Percentiles rank a stretch among this genome's conserved stretches.
Evolutionary conservation across 108 stramenopile species (phyloP).

Genomic region (Nitzschia inconspicua): DNA sequence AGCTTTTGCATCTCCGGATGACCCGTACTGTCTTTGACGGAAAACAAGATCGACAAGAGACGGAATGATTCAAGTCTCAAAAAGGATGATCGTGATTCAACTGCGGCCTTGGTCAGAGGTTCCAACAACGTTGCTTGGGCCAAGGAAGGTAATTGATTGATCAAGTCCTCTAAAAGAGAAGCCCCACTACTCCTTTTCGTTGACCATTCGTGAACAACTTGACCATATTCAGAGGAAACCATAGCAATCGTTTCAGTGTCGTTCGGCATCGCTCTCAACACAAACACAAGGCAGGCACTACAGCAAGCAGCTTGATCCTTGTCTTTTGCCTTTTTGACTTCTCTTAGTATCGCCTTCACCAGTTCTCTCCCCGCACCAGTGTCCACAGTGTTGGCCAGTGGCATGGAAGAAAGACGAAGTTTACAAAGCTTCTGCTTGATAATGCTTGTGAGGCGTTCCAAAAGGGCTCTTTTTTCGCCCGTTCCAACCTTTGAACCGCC

Average conservation of each 20-base stretch:
- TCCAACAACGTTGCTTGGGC: slow-evolving; percentile 33
- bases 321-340: slow-evolving; percentile 36
- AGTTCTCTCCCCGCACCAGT: slow-evolving; percentile 14
- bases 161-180: slow-evolving; percentile 66
- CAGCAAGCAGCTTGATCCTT: slow-evolving; percentile 59
- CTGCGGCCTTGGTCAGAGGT: slow-evolving; percentile 41
- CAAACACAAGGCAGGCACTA: slow-evolving; percentile 45
- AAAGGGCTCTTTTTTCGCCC: slow-evolving; percentile 53
- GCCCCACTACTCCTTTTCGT: slow-evolving; percentile 55
- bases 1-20: slow-evolving; percentile 7
- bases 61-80: slow-evolving; percentile 66
- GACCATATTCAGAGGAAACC: slow-evolving; percentile 28
- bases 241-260: slow-evolving; percentile 25
- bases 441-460: slow-evolving; percentile 53
- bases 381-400: slow-evolving; percentile 8
- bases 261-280: slow-evolving; percentile 42
- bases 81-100: slow-evolving; percentile 51
- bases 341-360: slow-evolving; percentile 26
- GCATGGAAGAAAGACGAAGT: slow-evolving; percentile 31
- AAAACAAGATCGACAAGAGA: slow-evolving; percentile 37
- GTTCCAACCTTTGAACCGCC: slow-evolving; percentile 31
- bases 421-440: slow-evolving; percentile 69
- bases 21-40: slow-evolving; percentile 10
- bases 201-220: slow-evolving; percentile 64
- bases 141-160: slow-evolving; percentile 44